Percentiles rank a stretch among this genome's conserved stretches.
Conservation (phyloP, 257 asterid species). For the Mentha longifolia region DNA sequence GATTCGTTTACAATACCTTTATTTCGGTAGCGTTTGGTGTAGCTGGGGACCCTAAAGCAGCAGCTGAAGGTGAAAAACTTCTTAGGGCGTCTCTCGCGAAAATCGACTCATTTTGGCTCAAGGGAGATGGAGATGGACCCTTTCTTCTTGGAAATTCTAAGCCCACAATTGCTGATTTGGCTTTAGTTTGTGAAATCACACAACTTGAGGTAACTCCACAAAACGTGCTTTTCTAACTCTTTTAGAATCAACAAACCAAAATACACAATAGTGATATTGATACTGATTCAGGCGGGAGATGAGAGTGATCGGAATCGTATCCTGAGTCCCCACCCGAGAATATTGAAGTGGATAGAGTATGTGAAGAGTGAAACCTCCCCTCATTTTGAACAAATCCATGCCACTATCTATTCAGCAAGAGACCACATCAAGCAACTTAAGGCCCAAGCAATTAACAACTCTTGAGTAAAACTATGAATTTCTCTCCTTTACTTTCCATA, state of each 20-base stretch:
- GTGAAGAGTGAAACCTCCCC: slow-evolving; percentile 71
- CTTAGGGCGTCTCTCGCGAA: slow-evolving; percentile 56
- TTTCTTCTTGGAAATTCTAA: slow-evolving; percentile 69
- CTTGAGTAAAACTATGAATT: slow-evolving; percentile 16
- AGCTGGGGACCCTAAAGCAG: slow-evolving; percentile 61
- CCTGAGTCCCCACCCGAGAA: slow-evolving; percentile 62
- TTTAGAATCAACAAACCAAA: background rate
- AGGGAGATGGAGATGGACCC: slow-evolving; percentile 51
- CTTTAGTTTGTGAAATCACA: slow-evolving; percentile 77
- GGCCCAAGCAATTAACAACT: slow-evolving; percentile 33
- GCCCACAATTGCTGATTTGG: slow-evolving; percentile 89
- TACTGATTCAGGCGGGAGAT: slow-evolving; percentile 45
- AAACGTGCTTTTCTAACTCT: background rate
- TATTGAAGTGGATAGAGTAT: slow-evolving; percentile 74
- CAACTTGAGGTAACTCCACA: slow-evolving; percentile 70
- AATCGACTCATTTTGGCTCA: slow-evolving; percentile 74
- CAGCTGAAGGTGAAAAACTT: slow-evolving; percentile 69
- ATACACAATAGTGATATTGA: no score
- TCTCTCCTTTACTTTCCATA: no score
- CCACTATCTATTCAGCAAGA: slow-evolving; percentile 40
- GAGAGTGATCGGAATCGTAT: slow-evolving; percentile 55
- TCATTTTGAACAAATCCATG: slow-evolving; percentile 73
- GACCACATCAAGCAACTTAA: slow-evolving; percentile 47
- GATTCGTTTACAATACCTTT: slow-evolving; percentile 42
- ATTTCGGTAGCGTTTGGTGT: slow-evolving; percentile 57